phyloP scores from a whole-genome alignment of 2,329 filamentous ascomycete genomes.

The Phaeosphaeria sp. region DNA sequence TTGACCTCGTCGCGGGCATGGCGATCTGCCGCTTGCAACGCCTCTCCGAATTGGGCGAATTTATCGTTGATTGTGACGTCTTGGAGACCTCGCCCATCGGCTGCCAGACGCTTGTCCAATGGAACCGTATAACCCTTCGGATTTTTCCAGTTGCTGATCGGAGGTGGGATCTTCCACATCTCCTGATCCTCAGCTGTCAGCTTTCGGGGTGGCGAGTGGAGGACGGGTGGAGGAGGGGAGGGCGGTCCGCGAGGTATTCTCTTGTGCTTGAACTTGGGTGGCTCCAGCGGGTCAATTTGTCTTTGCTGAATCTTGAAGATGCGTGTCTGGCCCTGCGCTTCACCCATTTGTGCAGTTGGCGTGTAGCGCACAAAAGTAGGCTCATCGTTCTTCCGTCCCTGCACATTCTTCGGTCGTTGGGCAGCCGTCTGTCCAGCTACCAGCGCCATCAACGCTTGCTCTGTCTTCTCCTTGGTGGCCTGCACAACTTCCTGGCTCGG shows the following conservation, averaged over 20 bases:
- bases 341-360: constrained; percentile 95
- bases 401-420: constrained; percentile 95
- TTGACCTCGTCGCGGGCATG: constrained; percentile 96
- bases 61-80: constrained; percentile 98
- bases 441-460: constrained; percentile 80
- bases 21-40: constrained; percentile 89
- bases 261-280: constrained; percentile 98
- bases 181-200: constrained; percentile 97
- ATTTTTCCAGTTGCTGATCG: constrained; percentile 99
- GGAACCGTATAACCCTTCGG: constrained; percentile 97
- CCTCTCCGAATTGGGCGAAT: constrained; percentile 94
- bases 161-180: constrained; percentile 89
- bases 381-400: constrained; percentile 78
- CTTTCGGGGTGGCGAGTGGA: constrained; percentile 94
- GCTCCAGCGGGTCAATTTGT: constrained; percentile 93
- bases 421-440: constrained; percentile 86
- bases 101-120: constrained; percentile 91
- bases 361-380: constrained; percentile 96
- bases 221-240: constrained; percentile 88
- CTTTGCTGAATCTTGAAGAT: constrained; percentile 99
- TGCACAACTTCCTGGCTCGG: constrained; percentile 85
- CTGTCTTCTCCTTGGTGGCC: constrained; percentile 85
- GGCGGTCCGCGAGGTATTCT: constrained; percentile 94
- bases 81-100: constrained; percentile 88
- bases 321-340: constrained; percentile 81